Evolutionary conservation across 371 early-diverging fungal species (phyloP).

Genomic region (Syncephalis fuscata): DNA sequence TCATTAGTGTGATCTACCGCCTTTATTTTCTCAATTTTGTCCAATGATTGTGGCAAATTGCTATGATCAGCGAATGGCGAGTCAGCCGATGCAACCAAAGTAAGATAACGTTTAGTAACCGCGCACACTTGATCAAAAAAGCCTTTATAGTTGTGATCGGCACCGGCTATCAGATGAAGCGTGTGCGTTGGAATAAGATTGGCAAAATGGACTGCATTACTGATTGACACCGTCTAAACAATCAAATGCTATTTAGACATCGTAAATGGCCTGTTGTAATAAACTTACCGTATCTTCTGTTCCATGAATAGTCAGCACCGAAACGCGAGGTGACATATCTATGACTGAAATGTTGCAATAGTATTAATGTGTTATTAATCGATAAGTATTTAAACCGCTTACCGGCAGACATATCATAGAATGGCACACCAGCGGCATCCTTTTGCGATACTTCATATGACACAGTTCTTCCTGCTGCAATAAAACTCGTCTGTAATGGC

Average conservation of each 20-base stretch:
- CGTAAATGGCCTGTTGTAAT: too few species aligned
- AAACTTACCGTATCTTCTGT: conserved; percentile 26
- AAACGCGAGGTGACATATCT: conserved; percentile 31
- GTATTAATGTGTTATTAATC: too few species aligned
- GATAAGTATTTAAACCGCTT: too few species aligned
- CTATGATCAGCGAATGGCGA: too few species aligned
- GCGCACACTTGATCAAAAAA: conserved; percentile 22
- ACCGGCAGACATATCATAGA: too few species aligned
- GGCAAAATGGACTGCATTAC: conserved; percentile 30
- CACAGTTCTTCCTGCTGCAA: too few species aligned
- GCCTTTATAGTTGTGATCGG: conserved; percentile 32
- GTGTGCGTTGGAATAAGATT: conserved; percentile 29
- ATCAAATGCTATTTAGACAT: too few species aligned
- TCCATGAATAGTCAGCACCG: conserved; percentile 37
- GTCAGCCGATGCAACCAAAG: background rate
- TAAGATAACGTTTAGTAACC: conserved; percentile 18
- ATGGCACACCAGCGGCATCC: too few species aligned
- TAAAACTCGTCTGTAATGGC: too few species aligned
- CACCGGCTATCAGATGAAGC: conserved; percentile 26
- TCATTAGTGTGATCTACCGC: background rate
- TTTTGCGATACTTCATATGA: too few species aligned
- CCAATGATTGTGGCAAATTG: conserved; percentile 6
- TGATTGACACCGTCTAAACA: conserved; percentile 34
- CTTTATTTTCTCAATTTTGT: conserved; percentile 4
- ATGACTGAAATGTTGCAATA: conserved; percentile 13